Percentiles rank a stretch among this genome's conserved stretches.
These are phyloP conservation scores for Luffa acutangula DNA, from an alignment of 306 rosid species.

Conservation along the genomic window DNA sequence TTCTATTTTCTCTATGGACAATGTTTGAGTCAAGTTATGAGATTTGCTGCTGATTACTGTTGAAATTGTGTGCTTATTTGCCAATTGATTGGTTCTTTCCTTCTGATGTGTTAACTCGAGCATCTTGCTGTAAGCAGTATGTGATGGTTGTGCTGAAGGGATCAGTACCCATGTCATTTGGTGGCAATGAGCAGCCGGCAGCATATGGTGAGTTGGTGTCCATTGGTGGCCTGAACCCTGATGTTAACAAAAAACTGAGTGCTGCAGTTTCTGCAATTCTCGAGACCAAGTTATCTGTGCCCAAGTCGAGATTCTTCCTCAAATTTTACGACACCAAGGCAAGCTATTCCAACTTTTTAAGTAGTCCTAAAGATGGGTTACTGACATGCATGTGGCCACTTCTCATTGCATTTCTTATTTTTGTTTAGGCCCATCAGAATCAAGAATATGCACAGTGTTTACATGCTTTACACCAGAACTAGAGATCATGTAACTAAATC, in stretches of 20 bases:
- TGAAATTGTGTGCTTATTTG: background rate
- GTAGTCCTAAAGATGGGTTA: conserved; percentile 17
- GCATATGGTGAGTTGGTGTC: conserved; percentile 94
- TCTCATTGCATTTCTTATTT: conserved; percentile 58
- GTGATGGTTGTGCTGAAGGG: conserved; percentile 96
- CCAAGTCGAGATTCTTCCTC: conserved; percentile 69
- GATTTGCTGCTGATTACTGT: background rate
- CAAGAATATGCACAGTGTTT: conserved; percentile 85
- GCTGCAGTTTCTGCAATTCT: conserved; percentile 70
- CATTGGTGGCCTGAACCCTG: conserved; percentile 81
- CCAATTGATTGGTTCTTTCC: background rate
- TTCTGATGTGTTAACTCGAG: background rate
- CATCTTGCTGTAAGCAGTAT: conserved; percentile 37
- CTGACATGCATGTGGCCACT: conserved; percentile 25
- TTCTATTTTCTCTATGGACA: no score
- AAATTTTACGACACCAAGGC: conserved; percentile 84
- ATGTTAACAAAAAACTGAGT: conserved; percentile 78
- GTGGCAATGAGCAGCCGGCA: conserved; percentile 84
- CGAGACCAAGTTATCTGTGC: conserved; percentile 78
- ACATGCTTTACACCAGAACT: conserved; percentile 92
- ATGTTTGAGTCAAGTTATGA: background rate
- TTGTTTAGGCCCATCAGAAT: conserved; percentile 66
- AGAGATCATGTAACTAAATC: conserved; percentile 65
- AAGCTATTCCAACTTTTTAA: conserved; percentile 26
- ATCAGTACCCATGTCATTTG: conserved; percentile 81